Evolutionary conservation across 1,139 yeast species (phyloP).

Genomic region (Candida gigantensis): DNA sequence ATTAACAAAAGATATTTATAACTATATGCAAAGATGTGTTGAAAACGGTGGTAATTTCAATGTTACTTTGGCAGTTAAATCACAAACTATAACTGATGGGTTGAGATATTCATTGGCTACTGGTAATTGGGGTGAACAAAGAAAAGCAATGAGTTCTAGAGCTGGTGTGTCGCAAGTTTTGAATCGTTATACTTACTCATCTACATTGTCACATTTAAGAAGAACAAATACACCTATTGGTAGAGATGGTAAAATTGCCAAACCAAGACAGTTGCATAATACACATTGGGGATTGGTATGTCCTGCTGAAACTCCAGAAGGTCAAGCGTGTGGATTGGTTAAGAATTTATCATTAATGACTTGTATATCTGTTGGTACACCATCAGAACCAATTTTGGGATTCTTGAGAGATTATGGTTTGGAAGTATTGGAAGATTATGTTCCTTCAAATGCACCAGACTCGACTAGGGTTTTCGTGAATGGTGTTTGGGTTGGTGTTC

Average conservation of each 20-base stretch:
- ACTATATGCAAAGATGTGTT: conserved; percentile 98
- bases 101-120: conserved; percentile 96
- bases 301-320: conserved; percentile 99
- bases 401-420: conserved; percentile 99
- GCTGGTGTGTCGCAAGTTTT: conserved; percentile 99
- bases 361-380: conserved; percentile 95
- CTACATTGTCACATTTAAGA: conserved; percentile 95
- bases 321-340: conserved; percentile 99
- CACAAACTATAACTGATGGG: conserved; percentile 96
- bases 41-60: conserved; percentile 97
- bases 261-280: conserved; percentile 97
- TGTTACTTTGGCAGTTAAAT: conserved; percentile 92
- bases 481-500: conserved; percentile 99
- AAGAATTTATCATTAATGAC: conserved; percentile 95
- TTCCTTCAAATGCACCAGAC: conserved; percentile 88
- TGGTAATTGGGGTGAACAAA: conserved; percentile 99
- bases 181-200: conserved; percentile 95
- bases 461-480: conserved; percentile 94
- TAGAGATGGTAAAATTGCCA: conserved; percentile 96
- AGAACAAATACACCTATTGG: conserved; percentile 99
- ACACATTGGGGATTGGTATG: conserved; percentile 99
- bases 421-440: conserved; percentile 96
- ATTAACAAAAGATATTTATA: conserved; percentile 89
- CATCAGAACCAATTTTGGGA: conserved; percentile 92
- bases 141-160: conserved; percentile 97